Evolutionary conservation across 1,284 basidiomycete species (phyloP).

Genomic region (Coriolopsis trogii): DNA sequence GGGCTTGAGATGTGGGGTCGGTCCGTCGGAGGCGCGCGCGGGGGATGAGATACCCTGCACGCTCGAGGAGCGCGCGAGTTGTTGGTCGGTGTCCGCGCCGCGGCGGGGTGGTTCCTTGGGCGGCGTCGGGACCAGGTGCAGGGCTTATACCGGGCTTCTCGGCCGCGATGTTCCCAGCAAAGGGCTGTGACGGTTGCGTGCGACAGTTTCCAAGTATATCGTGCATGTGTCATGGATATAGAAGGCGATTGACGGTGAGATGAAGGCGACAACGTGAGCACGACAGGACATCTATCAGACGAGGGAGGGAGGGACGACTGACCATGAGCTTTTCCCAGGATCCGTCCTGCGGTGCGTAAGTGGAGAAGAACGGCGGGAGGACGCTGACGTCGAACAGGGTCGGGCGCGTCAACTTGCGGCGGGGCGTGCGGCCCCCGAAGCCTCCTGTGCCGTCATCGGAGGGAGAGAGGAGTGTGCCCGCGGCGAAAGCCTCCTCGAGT

Average conservation of each 20-base stretch:
- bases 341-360: constrained; percentile 29
- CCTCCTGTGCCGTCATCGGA: constrained; percentile 38
- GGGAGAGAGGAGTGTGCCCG: constrained; percentile 43
- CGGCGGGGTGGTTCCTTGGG: constrained; percentile 1
- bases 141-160: constrained; percentile 16
- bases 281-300: background rate
- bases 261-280: background rate
- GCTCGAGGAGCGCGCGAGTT: constrained; percentile 14
- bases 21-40: constrained; percentile 15
- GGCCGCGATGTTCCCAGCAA: constrained; percentile 21
- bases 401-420: constrained; percentile 49
- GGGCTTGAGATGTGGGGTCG: constrained; percentile 23
- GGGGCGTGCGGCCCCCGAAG: constrained; percentile 15
- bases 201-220: no score
- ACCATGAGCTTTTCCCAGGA: constrained; percentile 57
- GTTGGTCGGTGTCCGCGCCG: background rate
- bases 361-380: constrained; percentile 20
- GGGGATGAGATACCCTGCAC: constrained; percentile 13
- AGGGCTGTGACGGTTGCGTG: no score
- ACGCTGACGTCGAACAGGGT: constrained; percentile 53
- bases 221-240: background rate
- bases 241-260: background rate
- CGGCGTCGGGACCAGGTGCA: constrained; percentile 2
- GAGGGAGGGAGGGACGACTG: constrained; percentile 21
- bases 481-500: constrained; percentile 51